Percentiles rank a stretch among this genome's conserved stretches.
These are phyloP conservation scores for Hericium erinaceus DNA, from an alignment of 768 basidiomycete genomes.

Conservation along the genomic window DNA sequence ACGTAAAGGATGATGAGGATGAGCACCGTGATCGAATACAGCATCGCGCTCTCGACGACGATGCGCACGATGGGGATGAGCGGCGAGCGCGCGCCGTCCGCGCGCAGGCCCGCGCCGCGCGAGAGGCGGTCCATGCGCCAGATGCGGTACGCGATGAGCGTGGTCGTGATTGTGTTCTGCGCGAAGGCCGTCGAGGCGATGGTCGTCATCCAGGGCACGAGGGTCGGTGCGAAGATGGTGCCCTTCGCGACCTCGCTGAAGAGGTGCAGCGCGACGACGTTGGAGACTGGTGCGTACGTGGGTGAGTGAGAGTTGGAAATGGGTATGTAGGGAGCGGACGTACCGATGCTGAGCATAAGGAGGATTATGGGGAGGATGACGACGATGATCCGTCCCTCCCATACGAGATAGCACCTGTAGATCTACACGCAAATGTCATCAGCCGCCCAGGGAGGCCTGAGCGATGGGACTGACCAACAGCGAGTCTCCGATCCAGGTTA, in stretches of 20 bases:
- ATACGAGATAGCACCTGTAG: no score
- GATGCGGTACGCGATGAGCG: conserved; percentile 18
- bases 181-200: conserved; percentile 16
- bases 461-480: no score
- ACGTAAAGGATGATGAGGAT: conserved; percentile 14
- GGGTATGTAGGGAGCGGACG: no score
- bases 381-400: no score
- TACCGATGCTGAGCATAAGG: no score
- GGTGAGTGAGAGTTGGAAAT: no score
- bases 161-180: conserved; percentile 18
- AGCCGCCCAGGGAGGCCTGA: no score
- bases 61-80: conserved; percentile 17
- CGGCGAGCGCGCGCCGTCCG: conserved; percentile 4
- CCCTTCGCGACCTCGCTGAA: neutral
- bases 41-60: conserved; percentile 2
- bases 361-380: no score
- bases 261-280: no score
- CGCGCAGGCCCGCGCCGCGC: conserved; percentile 3
- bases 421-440: no score
- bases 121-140: conserved; percentile 8
- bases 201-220: conserved; percentile 15
- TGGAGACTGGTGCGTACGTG: no score
- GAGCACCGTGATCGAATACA: conserved; percentile 14
- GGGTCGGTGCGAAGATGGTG: conserved; percentile 13
- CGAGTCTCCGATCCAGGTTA: no score